A percentile compares a stretch with the other conserved stretches of the same genome.
Evolutionary conservation across 805 yeast species (phyloP).

Genomic region (Metschnikowia drakensbergensis): DNA sequence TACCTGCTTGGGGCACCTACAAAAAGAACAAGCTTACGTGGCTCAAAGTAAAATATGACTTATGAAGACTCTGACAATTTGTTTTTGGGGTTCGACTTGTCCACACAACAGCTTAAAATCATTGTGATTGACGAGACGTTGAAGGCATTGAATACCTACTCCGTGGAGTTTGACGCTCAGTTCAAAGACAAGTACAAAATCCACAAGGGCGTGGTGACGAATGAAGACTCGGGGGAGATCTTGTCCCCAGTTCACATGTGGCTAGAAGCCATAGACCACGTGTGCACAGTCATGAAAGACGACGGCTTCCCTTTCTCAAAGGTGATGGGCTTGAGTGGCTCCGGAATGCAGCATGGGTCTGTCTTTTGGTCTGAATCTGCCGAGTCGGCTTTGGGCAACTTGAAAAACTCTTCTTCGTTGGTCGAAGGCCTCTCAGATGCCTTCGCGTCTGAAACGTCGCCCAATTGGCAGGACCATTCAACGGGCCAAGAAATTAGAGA

Average conservation of each 20-base stretch:
- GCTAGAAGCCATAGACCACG: conserved; percentile 74
- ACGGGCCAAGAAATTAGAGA: conserved; percentile 63
- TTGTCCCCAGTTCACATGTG: conserved; percentile 86
- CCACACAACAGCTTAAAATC: conserved; percentile 85
- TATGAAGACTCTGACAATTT: conserved; percentile 11
- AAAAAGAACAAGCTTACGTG: conserved; percentile 48
- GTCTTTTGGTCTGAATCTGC: conserved; percentile 69
- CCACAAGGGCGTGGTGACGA: conserved; percentile 65
- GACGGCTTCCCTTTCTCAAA: conserved; percentile 53
- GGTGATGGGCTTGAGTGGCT: conserved; percentile 72
- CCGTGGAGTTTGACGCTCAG: conserved; percentile 70
- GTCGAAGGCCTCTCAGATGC: conserved; percentile 47
- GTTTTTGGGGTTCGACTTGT: conserved; percentile 76
- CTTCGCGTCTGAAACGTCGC: conserved; percentile 63
- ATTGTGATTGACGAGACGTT: conserved; percentile 57
- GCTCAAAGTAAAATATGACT: conserved; percentile 35
- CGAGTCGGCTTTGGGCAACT: conserved; percentile 31
- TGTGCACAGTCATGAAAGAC: conserved; percentile 49
- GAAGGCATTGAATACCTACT: conserved; percentile 50
- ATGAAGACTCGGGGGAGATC: conserved; percentile 55
- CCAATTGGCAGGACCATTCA: conserved; percentile 95
- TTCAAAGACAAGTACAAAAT: conserved; percentile 56
- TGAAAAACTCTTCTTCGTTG: conserved; percentile 35
- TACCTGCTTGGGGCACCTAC: conserved; percentile 60
- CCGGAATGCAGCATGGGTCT: conserved; percentile 92